Conservation (phyloP, 345 rosid species). For the Isatis tinctoria region DNA sequence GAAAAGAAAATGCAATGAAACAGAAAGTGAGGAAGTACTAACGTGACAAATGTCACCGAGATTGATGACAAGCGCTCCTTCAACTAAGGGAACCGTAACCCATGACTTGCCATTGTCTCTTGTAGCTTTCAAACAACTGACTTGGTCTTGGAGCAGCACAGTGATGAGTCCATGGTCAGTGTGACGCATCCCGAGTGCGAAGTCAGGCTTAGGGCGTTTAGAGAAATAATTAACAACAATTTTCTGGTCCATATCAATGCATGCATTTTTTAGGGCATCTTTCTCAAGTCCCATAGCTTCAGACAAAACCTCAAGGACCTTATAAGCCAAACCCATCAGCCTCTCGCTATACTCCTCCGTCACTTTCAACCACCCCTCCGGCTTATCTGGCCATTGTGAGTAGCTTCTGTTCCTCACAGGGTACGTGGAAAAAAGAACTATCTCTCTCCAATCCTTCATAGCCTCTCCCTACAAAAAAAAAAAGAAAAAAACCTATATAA, state of each 20-base stretch:
- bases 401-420: conserved; percentile 66
- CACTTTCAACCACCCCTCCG: conserved; percentile 70
- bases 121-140: conserved; percentile 89
- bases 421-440: conserved; percentile 80
- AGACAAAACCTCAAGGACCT: conserved; percentile 73
- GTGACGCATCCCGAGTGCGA: conserved; percentile 91
- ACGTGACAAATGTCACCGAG: conserved; percentile 94
- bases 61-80: conserved; percentile 87
- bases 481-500: not conserved
- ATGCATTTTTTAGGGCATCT: conserved; percentile 67
- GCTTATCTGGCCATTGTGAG: conserved; percentile 93
- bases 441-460: conserved; percentile 90
- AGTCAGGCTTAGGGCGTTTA: conserved; percentile 87
- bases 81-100: conserved; percentile 94
- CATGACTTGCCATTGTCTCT: conserved; percentile 70
- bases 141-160: conserved; percentile 80
- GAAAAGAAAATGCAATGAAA: not conserved
- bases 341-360: conserved; percentile 68
- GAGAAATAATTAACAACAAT: conserved; percentile 88
- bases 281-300: conserved; percentile 86
- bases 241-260: conserved; percentile 92
- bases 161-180: conserved; percentile 93
- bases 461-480: conserved; percentile 60
- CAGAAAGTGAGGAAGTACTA: conserved; percentile 23
- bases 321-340: conserved; percentile 75